Conservation (phyloP, 179 eudicot species). For the Carnegiea gigantea region DNA sequence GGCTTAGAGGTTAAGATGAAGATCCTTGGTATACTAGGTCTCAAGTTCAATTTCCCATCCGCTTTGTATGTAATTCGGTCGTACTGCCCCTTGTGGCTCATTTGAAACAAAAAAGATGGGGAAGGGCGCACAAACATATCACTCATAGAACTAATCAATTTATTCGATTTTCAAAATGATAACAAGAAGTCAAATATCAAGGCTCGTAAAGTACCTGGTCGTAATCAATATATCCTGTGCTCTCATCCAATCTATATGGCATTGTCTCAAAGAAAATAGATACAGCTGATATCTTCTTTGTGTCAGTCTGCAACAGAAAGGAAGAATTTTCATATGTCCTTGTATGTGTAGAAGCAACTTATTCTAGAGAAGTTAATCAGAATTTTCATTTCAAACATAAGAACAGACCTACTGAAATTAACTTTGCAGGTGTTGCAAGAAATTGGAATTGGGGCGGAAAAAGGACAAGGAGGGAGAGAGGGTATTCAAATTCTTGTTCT, state of each 20-base stretch:
- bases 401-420: neutral
- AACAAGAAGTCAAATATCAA: neutral
- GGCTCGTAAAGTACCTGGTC: constrained; percentile 63
- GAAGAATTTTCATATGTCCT: neutral
- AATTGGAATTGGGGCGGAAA: neutral
- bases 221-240: constrained; percentile 90
- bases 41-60: neutral
- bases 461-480: no score
- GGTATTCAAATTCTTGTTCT: no score
- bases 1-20: neutral
- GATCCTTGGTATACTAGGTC: neutral
- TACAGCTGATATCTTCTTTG: constrained; percentile 94
- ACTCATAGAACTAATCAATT: neutral
- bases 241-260: constrained; percentile 93
- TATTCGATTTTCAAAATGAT: neutral
- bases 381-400: neutral
- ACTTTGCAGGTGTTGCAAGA: neutral
- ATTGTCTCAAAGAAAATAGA: constrained; percentile 96
- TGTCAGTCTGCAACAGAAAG: constrained; percentile 66
- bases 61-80: no score
- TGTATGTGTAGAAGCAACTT: neutral
- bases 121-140: neutral
- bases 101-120: neutral
- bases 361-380: neutral
- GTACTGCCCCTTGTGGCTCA: neutral